Percentiles rank a stretch among this genome's conserved stretches.
Conservation (phyloP, 345 rosid genomes). For the Alliaria petiolata region DNA sequence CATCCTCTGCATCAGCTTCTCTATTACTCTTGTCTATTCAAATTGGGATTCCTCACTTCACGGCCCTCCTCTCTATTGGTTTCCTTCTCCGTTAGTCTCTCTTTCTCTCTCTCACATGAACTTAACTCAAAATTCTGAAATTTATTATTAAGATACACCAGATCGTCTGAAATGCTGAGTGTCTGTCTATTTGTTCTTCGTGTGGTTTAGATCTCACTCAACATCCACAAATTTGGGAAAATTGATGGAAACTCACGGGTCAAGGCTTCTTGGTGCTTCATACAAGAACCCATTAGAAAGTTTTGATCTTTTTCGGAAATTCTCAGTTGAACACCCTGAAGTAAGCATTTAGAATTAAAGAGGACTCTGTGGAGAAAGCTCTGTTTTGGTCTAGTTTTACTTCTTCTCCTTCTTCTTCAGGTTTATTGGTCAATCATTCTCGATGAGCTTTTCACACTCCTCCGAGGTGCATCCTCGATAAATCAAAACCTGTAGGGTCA, state of each 20-base stretch:
- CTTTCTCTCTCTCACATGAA: slow-evolving; percentile 1
- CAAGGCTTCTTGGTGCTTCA: slow-evolving; percentile 56
- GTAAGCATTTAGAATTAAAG: slow-evolving; percentile 31
- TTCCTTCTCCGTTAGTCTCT: slow-evolving; percentile 68
- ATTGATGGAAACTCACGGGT: slow-evolving; percentile 64
- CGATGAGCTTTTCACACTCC: slow-evolving; percentile 54
- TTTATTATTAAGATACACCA: not conserved
- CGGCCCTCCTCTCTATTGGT: slow-evolving; percentile 87
- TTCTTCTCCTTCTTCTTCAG: slow-evolving; percentile 32
- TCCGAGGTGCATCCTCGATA: slow-evolving; percentile 71
- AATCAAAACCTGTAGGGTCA: slow-evolving; percentile 43
- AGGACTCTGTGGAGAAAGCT: not conserved
- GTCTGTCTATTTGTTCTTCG: not conserved
- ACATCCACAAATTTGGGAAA: slow-evolving; percentile 66
- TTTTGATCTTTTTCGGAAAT: slow-evolving; percentile 55
- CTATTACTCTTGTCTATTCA: slow-evolving; percentile 60
- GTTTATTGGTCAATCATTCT: slow-evolving; percentile 65
- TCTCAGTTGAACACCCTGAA: slow-evolving; percentile 61
- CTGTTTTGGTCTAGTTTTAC: slow-evolving; percentile 5
- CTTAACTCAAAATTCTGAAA: not conserved
- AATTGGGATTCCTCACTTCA: slow-evolving; percentile 57
- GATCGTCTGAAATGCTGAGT: not conserved
- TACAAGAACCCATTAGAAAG: slow-evolving; percentile 79
- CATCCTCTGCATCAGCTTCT: slow-evolving; percentile 69
- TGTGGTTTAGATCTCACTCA: slow-evolving; percentile 43